Evolutionary conservation across 495 filamentous ascomycete species (phyloP).

Genomic region (Terfezia claveryi): DNA sequence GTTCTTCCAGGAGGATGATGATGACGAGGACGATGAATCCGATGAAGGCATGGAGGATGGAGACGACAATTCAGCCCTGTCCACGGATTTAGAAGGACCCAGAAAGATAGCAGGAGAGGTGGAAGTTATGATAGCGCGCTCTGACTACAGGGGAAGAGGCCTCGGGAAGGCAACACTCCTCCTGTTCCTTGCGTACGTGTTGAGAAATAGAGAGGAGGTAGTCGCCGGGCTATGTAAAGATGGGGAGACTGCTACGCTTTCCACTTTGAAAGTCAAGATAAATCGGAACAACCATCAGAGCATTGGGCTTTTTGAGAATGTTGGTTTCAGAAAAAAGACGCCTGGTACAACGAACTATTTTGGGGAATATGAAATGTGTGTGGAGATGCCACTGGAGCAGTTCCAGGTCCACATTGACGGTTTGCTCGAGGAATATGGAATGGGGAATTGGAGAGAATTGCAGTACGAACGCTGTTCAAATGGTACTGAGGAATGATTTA

Average conservation of each 20-base stretch:
- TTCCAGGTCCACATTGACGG: slow-evolving; percentile 10
- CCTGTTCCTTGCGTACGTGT: slow-evolving; percentile 45
- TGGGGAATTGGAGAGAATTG: slow-evolving; percentile 25
- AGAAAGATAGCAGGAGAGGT: slow-evolving; percentile 42
- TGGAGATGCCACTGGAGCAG: slow-evolving; percentile 20
- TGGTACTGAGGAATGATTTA: too few species aligned
- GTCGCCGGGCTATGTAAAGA: slow-evolving; percentile 24
- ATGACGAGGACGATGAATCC: slow-evolving; percentile 23
- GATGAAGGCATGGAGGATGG: slow-evolving; percentile 9
- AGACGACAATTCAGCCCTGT: slow-evolving; percentile 3
- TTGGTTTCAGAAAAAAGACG: slow-evolving; percentile 30
- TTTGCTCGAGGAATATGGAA: slow-evolving; percentile 17
- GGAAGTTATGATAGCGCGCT: slow-evolving; percentile 69
- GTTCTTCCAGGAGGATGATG: slow-evolving; percentile 35
- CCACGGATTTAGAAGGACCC: not conserved
- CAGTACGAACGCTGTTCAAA: slow-evolving; percentile 15
- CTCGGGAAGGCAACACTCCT: slow-evolving; percentile 42
- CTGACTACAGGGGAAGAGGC: slow-evolving; percentile 35
- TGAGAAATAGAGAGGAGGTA: slow-evolving; percentile 27
- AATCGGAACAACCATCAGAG: slow-evolving; percentile 31
- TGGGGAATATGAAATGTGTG: slow-evolving; percentile 38
- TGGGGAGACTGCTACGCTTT: not conserved
- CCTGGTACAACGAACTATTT: slow-evolving; percentile 37
- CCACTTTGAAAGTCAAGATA: slow-evolving; percentile 36
- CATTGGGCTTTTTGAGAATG: slow-evolving; percentile 36